phyloP scores from a whole-genome alignment of 2,329 filamentous ascomycete species.

The Alternaria novae-zelandiae region DNA sequence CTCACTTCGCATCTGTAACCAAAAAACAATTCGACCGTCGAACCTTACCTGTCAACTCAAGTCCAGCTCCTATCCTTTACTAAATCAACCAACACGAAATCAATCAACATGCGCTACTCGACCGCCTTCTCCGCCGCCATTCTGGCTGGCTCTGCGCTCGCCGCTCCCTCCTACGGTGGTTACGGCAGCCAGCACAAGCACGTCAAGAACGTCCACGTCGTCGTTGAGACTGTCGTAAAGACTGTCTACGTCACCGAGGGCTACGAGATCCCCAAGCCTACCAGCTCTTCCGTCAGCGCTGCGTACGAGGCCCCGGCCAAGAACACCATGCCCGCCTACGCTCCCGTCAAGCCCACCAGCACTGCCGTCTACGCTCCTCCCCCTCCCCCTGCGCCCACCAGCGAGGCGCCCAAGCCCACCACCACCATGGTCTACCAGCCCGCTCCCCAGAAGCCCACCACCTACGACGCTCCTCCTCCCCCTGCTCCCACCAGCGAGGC shows the following conservation, averaged over 20 bases:
- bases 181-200: conserved; percentile 22
- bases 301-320: conserved; percentile 2
- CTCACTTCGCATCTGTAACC: conserved; percentile 24
- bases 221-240: conserved; percentile 37
- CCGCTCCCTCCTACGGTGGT: conserved; percentile 23
- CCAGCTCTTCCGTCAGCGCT: background rate
- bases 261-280: conserved; percentile 8
- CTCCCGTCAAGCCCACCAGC: conserved; percentile 3
- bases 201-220: conserved; percentile 28
- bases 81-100: conserved; percentile 13
- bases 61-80: conserved; percentile 13
- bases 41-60: conserved; percentile 22
- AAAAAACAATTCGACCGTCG: conserved; percentile 21
- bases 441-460: conserved; percentile 2
- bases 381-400: conserved; percentile 4
- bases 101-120: conserved; percentile 38
- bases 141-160: conserved; percentile 40
- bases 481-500: conserved; percentile 11
- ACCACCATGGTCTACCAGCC: background rate
- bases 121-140: conserved; percentile 34
- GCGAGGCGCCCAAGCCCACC: conserved; percentile 6
- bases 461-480: conserved; percentile 4
- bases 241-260: conserved; percentile 33
- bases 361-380: background rate
- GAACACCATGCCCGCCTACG: conserved; percentile 9